Conservation (phyloP, 139 green algal genomes). For the Micromonas pusilla region DNA sequence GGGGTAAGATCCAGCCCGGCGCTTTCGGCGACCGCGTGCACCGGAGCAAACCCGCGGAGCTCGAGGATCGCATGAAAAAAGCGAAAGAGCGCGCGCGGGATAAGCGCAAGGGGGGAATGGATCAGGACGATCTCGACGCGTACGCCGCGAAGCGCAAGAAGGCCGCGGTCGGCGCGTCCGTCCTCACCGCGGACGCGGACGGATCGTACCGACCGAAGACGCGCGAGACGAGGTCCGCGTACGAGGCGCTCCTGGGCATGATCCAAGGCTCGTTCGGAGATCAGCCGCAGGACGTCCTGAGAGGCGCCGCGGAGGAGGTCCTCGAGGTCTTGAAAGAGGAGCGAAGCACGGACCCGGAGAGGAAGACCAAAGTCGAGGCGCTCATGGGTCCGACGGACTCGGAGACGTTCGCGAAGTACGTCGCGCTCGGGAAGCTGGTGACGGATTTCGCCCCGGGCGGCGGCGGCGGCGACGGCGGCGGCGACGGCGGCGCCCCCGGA, state of each 20-base stretch:
- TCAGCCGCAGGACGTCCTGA: conserved; percentile 86
- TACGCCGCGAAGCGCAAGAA: background rate
- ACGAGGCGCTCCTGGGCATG: conserved; percentile 79
- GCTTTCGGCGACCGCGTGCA: conserved; percentile 57
- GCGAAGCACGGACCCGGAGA: conserved; percentile 58
- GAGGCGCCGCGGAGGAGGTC: conserved; percentile 92
- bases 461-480: conserved; percentile 33
- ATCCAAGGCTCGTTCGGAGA: conserved; percentile 86
- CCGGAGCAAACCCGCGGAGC: background rate
- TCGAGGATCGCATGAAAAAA: conserved; percentile 30
- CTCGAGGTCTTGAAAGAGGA: conserved; percentile 85
- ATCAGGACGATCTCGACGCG: conserved; percentile 4
- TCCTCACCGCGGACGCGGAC: conserved; percentile 73
- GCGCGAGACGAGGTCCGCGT: conserved; percentile 82
- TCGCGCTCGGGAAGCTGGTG: conserved; percentile 83
- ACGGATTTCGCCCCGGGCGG: conserved; percentile 68
- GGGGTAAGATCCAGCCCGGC: conserved; percentile 62
- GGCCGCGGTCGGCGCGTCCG: conserved; percentile 25
- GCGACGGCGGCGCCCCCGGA: conserved; percentile 28
- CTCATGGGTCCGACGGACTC: conserved; percentile 61
- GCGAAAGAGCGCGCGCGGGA: background rate
- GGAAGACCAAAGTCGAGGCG: conserved; percentile 58
- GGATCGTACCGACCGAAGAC: conserved; percentile 65
- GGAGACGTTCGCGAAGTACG: conserved; percentile 79
- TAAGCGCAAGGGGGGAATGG: background rate